Conservation (phyloP, 2,329 filamentous ascomycete species). For the Onygenales sp. region DNA sequence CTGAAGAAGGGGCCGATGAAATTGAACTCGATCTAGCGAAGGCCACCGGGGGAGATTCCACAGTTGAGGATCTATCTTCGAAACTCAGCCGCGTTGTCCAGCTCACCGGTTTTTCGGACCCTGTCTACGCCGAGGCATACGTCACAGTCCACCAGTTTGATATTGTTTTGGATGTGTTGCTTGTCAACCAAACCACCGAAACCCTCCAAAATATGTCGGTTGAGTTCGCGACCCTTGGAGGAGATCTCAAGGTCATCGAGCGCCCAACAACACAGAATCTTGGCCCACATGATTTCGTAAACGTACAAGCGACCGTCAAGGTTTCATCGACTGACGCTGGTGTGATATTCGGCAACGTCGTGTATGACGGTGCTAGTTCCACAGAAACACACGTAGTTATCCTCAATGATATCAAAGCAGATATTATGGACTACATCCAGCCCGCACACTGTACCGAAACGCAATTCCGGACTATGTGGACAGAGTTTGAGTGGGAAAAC, state of each 20-base stretch:
- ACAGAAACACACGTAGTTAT: conserved; percentile 96
- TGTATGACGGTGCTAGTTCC: conserved; percentile 88
- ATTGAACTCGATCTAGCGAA: conserved; percentile 85
- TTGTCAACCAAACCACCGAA: conserved; percentile 95
- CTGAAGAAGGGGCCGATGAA: conserved; percentile 70
- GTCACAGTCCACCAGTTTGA: conserved; percentile 99
- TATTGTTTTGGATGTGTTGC: conserved; percentile 88
- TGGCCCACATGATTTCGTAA: conserved; percentile 91
- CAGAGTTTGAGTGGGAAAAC: conserved; percentile 99
- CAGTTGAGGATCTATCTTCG: conserved; percentile 75
- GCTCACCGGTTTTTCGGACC: conserved; percentile 94
- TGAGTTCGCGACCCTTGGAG: conserved; percentile 95
- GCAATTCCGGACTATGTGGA: conserved; percentile 99
- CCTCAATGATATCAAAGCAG: conserved; percentile 93
- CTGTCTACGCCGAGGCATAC: conserved; percentile 97
- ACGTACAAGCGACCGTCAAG: conserved; percentile 97
- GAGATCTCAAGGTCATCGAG: conserved; percentile 96
- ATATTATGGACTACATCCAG: conserved; percentile 99
- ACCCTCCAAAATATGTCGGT: conserved; percentile 95
- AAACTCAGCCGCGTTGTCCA: conserved; percentile 96
- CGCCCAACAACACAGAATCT: conserved; percentile 93
- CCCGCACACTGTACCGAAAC: conserved; percentile 94
- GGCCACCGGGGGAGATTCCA: conserved; percentile 82
- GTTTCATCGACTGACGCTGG: conserved; percentile 96
- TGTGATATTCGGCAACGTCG: conserved; percentile 97